Percentiles rank a stretch among this genome's conserved stretches.
phyloP scores from a whole-genome alignment of 192 early-diverging fungal genomes.

The Phlyctochytrium bullatum region DNA sequence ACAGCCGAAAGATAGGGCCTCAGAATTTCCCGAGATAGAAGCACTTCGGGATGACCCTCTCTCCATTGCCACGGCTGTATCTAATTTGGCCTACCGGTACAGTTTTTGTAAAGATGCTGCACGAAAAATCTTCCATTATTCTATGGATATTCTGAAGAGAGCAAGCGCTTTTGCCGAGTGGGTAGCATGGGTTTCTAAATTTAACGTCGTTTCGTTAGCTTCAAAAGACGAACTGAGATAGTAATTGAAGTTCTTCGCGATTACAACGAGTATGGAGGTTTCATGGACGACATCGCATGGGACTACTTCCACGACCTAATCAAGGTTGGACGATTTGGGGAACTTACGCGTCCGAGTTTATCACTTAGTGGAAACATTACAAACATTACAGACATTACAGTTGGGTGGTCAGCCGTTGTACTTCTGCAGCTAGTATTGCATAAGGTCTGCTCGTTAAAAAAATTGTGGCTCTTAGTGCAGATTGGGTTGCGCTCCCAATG shows the following conservation, averaged over 20 bases:
- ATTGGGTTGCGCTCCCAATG: too few species aligned
- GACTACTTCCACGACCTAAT: not conserved
- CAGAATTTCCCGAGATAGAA: not conserved
- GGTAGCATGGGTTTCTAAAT: not conserved
- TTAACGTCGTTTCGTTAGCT: not conserved
- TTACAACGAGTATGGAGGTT: conserved; percentile 3
- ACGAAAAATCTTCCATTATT: not conserved
- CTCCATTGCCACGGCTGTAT: not conserved
- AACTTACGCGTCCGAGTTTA: too few species aligned
- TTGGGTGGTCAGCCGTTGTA: too few species aligned
- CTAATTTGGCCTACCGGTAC: not conserved
- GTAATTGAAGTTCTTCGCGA: conserved; percentile 4
- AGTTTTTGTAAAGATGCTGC: not conserved
- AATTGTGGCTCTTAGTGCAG: too few species aligned
- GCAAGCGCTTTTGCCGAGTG: not conserved
- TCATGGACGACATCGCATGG: not conserved
- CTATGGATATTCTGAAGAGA: not conserved
- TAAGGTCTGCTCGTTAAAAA: too few species aligned
- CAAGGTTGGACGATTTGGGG: too few species aligned
- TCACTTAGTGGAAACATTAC: too few species aligned
- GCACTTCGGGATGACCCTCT: not conserved
- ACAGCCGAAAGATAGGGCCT: not conserved
- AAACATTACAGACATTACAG: too few species aligned
- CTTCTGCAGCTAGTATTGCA: too few species aligned
- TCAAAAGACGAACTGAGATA: not conserved